A percentile compares a stretch with the other conserved stretches of the same genome.
phyloP scores from a whole-genome alignment of 1,284 basidiomycete species.

The Amylostereum chailletii region DNA sequence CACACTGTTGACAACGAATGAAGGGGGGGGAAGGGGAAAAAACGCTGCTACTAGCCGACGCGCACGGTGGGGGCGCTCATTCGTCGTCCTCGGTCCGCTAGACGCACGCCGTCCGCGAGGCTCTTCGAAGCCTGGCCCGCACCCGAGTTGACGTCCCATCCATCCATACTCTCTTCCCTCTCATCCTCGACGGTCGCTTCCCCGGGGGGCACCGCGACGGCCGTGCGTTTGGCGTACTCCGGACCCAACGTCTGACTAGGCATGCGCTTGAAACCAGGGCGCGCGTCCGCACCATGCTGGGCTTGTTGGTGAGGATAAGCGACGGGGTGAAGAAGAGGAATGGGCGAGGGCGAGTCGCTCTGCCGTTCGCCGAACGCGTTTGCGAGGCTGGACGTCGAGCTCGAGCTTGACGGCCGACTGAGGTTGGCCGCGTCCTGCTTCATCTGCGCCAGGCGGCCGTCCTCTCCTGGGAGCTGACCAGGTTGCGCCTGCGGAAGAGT shows the following conservation, averaged over 20 bases:
- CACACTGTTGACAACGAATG: neutral
- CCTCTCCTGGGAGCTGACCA: neutral
- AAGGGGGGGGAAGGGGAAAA: neutral
- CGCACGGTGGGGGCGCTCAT: slow-evolving; percentile 12
- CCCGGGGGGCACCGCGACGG: slow-evolving; percentile 24
- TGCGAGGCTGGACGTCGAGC: slow-evolving; percentile 26
- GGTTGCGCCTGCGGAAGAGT: neutral
- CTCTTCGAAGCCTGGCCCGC: neutral
- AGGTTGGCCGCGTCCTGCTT: slow-evolving; percentile 17
- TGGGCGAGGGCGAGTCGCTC: slow-evolving; percentile 1
- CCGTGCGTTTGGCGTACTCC: slow-evolving; percentile 42
- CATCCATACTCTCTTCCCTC: slow-evolving; percentile 20
- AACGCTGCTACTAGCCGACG: neutral
- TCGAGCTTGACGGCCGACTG: slow-evolving; percentile 26
- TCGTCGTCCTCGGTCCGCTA: slow-evolving; percentile 13
- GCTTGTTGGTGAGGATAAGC: slow-evolving; percentile 19
- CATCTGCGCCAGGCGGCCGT: slow-evolving; percentile 10
- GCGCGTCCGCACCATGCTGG: slow-evolving; percentile 20
- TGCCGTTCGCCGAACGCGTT: slow-evolving; percentile 23
- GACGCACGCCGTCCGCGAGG: neutral
- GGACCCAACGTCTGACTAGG: slow-evolving; percentile 64
- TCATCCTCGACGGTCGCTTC: slow-evolving; percentile 20
- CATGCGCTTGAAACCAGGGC: slow-evolving; percentile 64
- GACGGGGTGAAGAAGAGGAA: slow-evolving; percentile 2
- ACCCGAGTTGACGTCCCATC: slow-evolving; percentile 9